These are phyloP conservation scores for Lasiosphaeria ovina DNA, from an alignment of 495 filamentous ascomycete genomes.

Conservation along the genomic window DNA sequence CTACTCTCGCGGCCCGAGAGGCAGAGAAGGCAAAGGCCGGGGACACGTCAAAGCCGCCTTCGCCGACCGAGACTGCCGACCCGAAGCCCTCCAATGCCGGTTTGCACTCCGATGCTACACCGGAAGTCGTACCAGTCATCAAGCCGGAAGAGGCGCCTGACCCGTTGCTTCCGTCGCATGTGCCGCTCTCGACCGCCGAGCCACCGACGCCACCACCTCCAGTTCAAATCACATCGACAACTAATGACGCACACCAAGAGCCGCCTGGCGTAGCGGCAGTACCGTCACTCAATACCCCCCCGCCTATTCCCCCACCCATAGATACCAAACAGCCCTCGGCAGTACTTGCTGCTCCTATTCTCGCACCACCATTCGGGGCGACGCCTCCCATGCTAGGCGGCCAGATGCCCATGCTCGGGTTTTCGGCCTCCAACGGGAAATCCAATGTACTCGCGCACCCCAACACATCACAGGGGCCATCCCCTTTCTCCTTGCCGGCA, in stretches of 20 bases:
- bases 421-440: slow-evolving; percentile 17
- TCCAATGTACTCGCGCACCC: slow-evolving; percentile 45
- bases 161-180: background rate
- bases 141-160: background rate
- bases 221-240: background rate
- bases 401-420: slow-evolving; percentile 25
- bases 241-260: slow-evolving; percentile 3
- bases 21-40: slow-evolving; percentile 27
- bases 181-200: slow-evolving; percentile 7
- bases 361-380: slow-evolving; percentile 30
- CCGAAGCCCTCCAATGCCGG: slow-evolving; percentile 16
- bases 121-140: slow-evolving; percentile 15
- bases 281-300: slow-evolving; percentile 13
- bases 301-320: slow-evolving; percentile 25
- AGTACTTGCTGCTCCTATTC: slow-evolving; percentile 43
- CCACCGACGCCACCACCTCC: no score
- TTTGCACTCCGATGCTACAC: slow-evolving; percentile 12
- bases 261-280: slow-evolving; percentile 11
- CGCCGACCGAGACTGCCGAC: slow-evolving; percentile 19
- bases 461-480: slow-evolving; percentile 41
- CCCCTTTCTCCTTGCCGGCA: slow-evolving; percentile 35
- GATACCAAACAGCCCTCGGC: slow-evolving; percentile 36
- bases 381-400: slow-evolving; percentile 22
- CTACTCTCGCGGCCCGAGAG: slow-evolving; percentile 27
- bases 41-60: slow-evolving; percentile 17